Percentiles rank a stretch among this genome's conserved stretches.
Evolutionary conservation across 2,329 filamentous ascomycete genomes (phyloP).

Genomic region (Ophiostoma quercus): DNA sequence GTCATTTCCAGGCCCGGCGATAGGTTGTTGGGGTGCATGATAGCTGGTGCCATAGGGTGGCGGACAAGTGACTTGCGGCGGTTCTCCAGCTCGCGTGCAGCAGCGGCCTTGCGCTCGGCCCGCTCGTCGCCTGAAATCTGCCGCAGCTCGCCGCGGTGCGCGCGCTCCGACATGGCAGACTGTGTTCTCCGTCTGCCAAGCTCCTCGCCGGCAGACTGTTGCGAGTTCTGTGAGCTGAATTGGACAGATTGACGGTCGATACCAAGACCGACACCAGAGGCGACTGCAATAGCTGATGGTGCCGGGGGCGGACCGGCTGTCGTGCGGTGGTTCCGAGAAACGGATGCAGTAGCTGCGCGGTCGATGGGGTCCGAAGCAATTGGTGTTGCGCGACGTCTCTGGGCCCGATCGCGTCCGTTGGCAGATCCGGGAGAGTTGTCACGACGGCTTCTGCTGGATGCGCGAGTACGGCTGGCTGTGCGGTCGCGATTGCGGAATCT

Average conservation of each 20-base stretch:
- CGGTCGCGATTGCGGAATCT: constrained; percentile 48
- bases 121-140: constrained; percentile 53
- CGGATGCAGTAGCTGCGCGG: not conserved
- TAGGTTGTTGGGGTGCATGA: constrained; percentile 65
- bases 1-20: constrained; percentile 33
- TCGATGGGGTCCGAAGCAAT: not conserved
- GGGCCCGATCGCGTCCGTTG: constrained; percentile 29
- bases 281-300: constrained; percentile 27
- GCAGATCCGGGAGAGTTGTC: constrained; percentile 31
- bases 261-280: constrained; percentile 22
- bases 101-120: constrained; percentile 64
- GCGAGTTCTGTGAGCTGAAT: constrained; percentile 28
- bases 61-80: constrained; percentile 77
- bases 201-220: constrained; percentile 27
- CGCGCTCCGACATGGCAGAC: constrained; percentile 39
- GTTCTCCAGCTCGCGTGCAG: constrained; percentile 82
- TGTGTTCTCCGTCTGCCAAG: constrained; percentile 36
- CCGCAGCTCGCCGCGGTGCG: constrained; percentile 47
- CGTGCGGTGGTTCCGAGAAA: constrained; percentile 30
- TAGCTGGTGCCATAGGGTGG: constrained; percentile 71
- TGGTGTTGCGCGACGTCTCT: constrained; percentile 25
- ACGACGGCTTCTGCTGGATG: constrained; percentile 39
- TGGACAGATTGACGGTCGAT: constrained; percentile 28
- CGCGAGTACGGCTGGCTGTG: constrained; percentile 41
- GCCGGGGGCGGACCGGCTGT: constrained; percentile 32